Evolutionary conservation across 495 filamentous ascomycete species (phyloP), one percentile per base, ranked within the genome.

Genomic region (Lasiosphaeria ovina): DNA sequence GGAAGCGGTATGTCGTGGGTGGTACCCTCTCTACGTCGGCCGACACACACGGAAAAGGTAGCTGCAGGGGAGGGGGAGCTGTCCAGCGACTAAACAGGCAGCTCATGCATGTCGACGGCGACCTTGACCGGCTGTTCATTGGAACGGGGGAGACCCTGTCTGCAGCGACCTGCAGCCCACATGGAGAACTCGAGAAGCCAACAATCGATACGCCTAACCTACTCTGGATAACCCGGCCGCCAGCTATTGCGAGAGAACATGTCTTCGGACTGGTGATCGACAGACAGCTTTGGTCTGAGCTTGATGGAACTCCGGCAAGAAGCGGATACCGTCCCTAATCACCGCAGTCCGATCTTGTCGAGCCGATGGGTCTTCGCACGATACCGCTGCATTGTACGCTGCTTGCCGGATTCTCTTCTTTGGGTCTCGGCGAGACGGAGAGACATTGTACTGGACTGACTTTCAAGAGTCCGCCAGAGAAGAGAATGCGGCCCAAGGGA

Each of bases 1-100:
- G 56, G 54, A 55, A 57, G 58, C 38, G 49, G 59, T 47, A 61
- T 59, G 62, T 63, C 24, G 24, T 44, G 47, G 44, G 6, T 40
- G 33, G 47, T 44, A 60, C n/a, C 57, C 60, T 63, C 62, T 65
- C 68, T 66, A 66, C 60, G 60, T 60, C 68, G 64, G 59, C 60
- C 60, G 66, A 61, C 49, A 58, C 60, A 51, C 60, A 65, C 61
- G 64, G 59, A 66, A 66, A 60, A 69, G 57, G 59, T 68, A 62
- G 69, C 63, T 72, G 69, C 69, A 71, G 62, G 67, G 68, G 55
- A 55, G 55, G 54, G 57, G 49, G 16, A 65, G 66, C 66, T 66
- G 64, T 67, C 64, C 58, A 74, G 68, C 64, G 65, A 74, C 66
- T 68, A 71, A 72, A 69, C 55, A 55, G 69, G 70, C 70, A 67